Percentiles rank a stretch among this genome's conserved stretches.
phyloP scores from a whole-genome alignment of 2,329 filamentous ascomycete genomes.

The Penicillium sp. region DNA sequence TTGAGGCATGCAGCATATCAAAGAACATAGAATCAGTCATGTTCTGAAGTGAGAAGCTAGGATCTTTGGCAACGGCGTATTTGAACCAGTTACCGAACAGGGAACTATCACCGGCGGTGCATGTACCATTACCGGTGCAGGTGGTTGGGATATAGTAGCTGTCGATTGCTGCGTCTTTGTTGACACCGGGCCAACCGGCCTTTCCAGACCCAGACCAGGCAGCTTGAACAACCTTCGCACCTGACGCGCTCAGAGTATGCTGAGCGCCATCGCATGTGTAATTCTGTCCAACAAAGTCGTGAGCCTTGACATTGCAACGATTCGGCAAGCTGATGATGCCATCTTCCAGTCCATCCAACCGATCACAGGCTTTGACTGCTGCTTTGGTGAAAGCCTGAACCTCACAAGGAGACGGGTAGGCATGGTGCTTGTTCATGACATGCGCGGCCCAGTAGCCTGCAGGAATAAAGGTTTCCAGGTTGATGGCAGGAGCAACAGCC shows the following conservation, averaged over 20 bases:
- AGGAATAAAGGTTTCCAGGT: background rate
- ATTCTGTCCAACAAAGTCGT: background rate
- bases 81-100: background rate
- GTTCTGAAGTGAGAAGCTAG: background rate
- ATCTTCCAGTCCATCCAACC: background rate
- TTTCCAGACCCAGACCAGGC: background rate
- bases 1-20: background rate
- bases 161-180: background rate
- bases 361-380: background rate
- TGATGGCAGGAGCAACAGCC: slow-evolving; percentile 32
- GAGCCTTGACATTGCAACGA: background rate
- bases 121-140: background rate
- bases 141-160: background rate
- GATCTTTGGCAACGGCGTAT: background rate
- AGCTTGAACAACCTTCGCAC: background rate
- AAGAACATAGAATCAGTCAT: background rate
- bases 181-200: background rate
- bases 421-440: background rate
- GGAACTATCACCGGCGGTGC: background rate
- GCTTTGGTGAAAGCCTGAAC: background rate
- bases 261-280: background rate
- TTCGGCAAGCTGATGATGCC: background rate
- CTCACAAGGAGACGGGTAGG: background rate
- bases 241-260: background rate
- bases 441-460: background rate